Evolutionary conservation across 106 monocot species (phyloP).

Genomic region (Dendrobium chrysotoxum): DNA sequence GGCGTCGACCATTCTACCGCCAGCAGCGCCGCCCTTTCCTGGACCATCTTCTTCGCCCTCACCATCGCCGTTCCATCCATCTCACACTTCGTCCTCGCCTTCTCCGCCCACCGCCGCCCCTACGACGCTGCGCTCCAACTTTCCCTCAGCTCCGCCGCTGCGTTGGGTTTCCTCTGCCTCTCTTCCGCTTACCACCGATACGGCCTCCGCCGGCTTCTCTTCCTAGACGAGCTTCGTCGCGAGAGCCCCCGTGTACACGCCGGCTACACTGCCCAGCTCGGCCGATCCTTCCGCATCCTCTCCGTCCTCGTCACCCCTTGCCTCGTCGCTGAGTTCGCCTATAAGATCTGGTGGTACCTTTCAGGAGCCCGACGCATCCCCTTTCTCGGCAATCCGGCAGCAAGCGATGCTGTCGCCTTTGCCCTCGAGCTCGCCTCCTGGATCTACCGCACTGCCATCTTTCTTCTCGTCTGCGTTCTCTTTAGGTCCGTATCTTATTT

Average conservation of each 20-base stretch:
- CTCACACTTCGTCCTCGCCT: constrained; percentile 62
- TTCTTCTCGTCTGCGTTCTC: constrained; percentile 71
- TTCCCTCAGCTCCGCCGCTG: constrained; percentile 61
- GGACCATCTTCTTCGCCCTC: constrained; percentile 56
- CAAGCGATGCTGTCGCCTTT: constrained; percentile 45
- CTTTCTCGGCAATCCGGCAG: constrained; percentile 43
- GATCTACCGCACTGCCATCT: constrained; percentile 65
- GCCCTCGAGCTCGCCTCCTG: constrained; percentile 64
- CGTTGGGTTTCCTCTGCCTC: constrained; percentile 56
- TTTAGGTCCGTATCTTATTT: constrained; percentile 17
- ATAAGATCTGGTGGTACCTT: constrained; percentile 86
- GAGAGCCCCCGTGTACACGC: constrained; percentile 46
- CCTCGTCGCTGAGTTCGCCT: constrained; percentile 48
- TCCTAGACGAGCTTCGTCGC: constrained; percentile 52
- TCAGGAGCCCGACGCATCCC: constrained; percentile 30
- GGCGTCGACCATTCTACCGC: constrained; percentile 49
- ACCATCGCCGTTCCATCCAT: constrained; percentile 37
- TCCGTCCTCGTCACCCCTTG: constrained; percentile 57
- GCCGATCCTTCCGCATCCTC: constrained; percentile 60
- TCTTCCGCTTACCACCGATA: constrained; percentile 34
- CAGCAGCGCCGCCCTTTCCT: constrained; percentile 26
- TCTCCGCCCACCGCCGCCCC: constrained; percentile 29
- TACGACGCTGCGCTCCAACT: constrained; percentile 57
- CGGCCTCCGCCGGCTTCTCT: constrained; percentile 69
- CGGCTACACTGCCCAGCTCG: constrained; percentile 58